Evolutionary conservation across 148 eudicot species (phyloP).

Genomic region (Spergularia bocconei): DNA sequence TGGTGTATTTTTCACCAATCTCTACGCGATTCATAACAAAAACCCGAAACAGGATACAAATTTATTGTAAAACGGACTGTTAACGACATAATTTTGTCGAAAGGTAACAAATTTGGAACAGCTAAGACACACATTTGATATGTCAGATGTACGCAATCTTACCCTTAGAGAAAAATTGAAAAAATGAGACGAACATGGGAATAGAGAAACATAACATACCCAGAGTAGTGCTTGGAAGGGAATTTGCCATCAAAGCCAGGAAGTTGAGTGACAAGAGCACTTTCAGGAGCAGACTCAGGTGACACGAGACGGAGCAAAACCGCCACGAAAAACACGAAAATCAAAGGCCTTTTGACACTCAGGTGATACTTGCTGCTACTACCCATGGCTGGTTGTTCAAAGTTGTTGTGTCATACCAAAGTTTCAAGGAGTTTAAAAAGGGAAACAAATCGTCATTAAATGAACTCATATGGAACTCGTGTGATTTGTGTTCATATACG

Average conservation of each 20-base stretch:
- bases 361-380: neutral
- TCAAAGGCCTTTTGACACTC: neutral
- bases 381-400: slow-evolving; percentile 23
- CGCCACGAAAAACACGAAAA: neutral
- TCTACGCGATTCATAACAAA: no score
- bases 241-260: slow-evolving; percentile 82
- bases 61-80: no score
- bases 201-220: slow-evolving; percentile 36
- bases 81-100: no score
- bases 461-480: neutral
- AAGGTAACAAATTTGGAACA: no score
- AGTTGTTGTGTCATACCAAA: neutral
- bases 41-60: no score
- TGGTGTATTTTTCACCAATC: no score
- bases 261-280: slow-evolving; percentile 52
- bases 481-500: neutral
- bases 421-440: neutral
- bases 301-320: slow-evolving; percentile 17
- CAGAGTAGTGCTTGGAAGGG: slow-evolving; percentile 80
- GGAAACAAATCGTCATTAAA: neutral
- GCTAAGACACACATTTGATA: no score
- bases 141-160: neutral
- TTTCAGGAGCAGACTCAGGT: slow-evolving; percentile 64
- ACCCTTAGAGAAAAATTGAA: neutral
- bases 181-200: neutral